These are phyloP conservation scores for Ophiostoma sp. DNA, from an alignment of 2,329 filamentous ascomycete genomes.

Conservation along the genomic window DNA sequence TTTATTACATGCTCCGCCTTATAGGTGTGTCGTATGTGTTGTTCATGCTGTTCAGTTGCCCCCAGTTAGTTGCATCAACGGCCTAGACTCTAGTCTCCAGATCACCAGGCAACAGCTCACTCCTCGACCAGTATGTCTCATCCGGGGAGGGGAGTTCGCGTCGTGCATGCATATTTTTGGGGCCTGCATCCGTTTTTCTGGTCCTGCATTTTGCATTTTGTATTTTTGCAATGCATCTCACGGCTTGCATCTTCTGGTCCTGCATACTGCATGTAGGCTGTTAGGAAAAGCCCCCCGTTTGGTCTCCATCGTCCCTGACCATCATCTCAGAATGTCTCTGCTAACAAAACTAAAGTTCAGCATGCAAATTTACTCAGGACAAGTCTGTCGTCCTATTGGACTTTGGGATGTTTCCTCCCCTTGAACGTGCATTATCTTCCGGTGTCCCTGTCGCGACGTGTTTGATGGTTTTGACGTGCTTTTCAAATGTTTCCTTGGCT, in stretches of 20 bases:
- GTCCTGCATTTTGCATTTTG: neutral
- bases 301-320: conserved; percentile 4
- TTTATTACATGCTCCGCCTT: conserved; percentile 2
- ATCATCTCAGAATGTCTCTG: neutral
- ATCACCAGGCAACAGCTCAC: neutral
- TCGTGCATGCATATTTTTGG: conserved; percentile 1
- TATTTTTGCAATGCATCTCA: neutral
- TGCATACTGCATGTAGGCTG: neutral
- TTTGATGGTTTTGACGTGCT: neutral
- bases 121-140: neutral
- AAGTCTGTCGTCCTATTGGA: neutral
- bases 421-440: conserved; percentile 2
- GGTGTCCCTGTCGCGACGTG: neutral
- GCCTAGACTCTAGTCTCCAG: neutral
- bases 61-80: neutral
- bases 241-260: neutral
- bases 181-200: neutral
- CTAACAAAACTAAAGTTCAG: neutral
- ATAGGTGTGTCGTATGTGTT: neutral
- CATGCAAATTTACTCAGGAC: neutral
- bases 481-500: neutral
- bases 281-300: neutral
- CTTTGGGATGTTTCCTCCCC: neutral
- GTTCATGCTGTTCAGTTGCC: too few relatives aligned
- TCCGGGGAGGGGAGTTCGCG: neutral